Conservation (phyloP, 768 basidiomycete genomes). For the Russula compacta region DNA sequence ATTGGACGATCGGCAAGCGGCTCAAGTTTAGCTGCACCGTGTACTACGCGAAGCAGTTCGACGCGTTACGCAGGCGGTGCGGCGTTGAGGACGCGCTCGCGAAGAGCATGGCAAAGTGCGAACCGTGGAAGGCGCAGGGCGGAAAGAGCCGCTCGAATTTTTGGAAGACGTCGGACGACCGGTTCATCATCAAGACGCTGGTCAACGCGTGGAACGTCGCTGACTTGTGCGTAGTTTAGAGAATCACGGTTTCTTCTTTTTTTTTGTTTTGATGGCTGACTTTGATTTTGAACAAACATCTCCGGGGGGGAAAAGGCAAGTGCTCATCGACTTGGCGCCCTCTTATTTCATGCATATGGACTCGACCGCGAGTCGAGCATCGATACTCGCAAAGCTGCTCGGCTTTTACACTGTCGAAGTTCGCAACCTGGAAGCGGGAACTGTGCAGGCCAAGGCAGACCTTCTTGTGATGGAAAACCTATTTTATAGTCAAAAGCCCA, state of each 20-base stretch:
- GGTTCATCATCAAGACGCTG: constrained; percentile 77
- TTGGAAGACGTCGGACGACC: constrained; percentile 72
- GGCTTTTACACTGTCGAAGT: constrained; percentile 78
- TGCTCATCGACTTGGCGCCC: constrained; percentile 66
- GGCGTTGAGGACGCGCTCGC: constrained; percentile 52
- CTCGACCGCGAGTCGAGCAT: constrained; percentile 53
- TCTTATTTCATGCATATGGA: constrained; percentile 77
- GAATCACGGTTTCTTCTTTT: neutral
- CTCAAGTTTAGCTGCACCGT: constrained; percentile 74
- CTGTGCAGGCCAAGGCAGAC: constrained; percentile 58
- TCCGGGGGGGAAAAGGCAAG: constrained; percentile 41
- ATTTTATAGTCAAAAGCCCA: constrained; percentile 60
- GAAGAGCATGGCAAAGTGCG: constrained; percentile 48
- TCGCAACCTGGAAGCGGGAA: constrained; percentile 59
- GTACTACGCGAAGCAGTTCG: constrained; percentile 78
- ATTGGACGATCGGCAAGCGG: constrained; percentile 67
- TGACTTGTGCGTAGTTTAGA: constrained; percentile 51
- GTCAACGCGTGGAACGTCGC: constrained; percentile 84
- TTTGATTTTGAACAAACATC: neutral
- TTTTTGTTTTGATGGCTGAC: too few relatives aligned
- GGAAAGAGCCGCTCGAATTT: constrained; percentile 78
- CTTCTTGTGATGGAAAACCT: constrained; percentile 81
- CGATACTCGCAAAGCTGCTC: constrained; percentile 67
- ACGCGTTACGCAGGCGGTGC: constrained; percentile 52
- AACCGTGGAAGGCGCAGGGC: constrained; percentile 66